A percentile compares a stretch with the other conserved stretches of the same genome.
Conservation (phyloP, 116 monocot genomes). For the Papilionanthe hybrid region DNA sequence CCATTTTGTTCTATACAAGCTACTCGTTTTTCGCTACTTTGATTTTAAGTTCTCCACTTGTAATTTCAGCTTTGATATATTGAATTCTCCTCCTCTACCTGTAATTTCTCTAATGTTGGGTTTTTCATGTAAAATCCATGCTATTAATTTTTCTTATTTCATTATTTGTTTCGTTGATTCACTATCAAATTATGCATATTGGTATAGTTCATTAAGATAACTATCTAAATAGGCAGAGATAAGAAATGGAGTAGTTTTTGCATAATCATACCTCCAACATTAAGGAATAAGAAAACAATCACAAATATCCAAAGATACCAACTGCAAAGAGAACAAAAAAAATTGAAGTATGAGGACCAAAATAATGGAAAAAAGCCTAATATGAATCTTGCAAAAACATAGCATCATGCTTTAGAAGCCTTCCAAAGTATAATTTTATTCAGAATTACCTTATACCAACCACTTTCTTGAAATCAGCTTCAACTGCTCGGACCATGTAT, state of each 20-base stretch:
- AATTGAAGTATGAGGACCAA: neutral
- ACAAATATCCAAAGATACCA: slow-evolving; percentile 44
- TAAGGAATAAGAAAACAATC: slow-evolving; percentile 37
- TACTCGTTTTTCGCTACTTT: too few relatives aligned
- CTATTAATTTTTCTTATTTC: too few relatives aligned
- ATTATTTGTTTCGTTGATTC: too few relatives aligned
- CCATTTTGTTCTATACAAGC: too few relatives aligned
- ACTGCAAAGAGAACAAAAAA: slow-evolving; percentile 12
- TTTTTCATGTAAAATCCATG: too few relatives aligned
- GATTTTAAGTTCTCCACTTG: too few relatives aligned
- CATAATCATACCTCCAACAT: slow-evolving; percentile 20
- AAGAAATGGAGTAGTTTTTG: neutral
- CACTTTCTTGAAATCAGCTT: slow-evolving; percentile 23
- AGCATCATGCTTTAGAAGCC: neutral
- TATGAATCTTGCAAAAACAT: neutral
- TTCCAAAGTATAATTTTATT: neutral
- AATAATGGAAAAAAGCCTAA: neutral
- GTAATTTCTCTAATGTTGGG: too few relatives aligned
- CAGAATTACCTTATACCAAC: slow-evolving; percentile 15
- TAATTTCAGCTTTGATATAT: too few relatives aligned
- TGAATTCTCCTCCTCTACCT: too few relatives aligned
- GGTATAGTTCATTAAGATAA: neutral
- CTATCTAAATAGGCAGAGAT: neutral
- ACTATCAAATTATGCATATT: too few relatives aligned
- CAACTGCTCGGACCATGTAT: slow-evolving; percentile 14